Percentiles rank a stretch among this genome's conserved stretches.
These are phyloP conservation scores for Botrytis byssoidea DNA, from an alignment of 2,329 filamentous ascomycete species.

Conservation along the genomic window DNA sequence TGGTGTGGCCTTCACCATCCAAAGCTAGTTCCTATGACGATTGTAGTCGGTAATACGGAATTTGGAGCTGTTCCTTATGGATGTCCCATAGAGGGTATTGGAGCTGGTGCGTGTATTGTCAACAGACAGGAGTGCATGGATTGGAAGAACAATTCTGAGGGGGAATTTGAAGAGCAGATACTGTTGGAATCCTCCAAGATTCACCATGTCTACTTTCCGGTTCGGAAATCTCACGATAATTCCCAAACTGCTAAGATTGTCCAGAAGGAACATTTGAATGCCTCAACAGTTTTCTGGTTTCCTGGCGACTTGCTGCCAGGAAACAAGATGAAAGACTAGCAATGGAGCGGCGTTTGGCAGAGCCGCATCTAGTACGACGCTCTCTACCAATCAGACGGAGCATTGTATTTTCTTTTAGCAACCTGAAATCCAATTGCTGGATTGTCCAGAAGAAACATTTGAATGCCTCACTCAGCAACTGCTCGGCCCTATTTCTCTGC, in stretches of 20 bases:
- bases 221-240: background rate
- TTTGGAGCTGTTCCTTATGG: background rate
- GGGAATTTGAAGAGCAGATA: background rate
- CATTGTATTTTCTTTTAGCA: background rate
- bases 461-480: too few relatives aligned
- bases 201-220: background rate
- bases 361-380: too few relatives aligned
- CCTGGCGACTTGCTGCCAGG: background rate
- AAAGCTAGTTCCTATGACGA: background rate
- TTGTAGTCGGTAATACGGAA: background rate
- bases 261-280: background rate
- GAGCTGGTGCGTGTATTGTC: background rate
- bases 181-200: background rate
- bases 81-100: background rate
- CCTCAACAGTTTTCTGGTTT: background rate
- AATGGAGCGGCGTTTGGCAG: background rate
- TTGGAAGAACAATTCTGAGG: background rate
- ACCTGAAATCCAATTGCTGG: background rate
- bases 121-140: background rate
- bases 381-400: background rate
- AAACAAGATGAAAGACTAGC: background rate
- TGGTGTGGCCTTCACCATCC: background rate
- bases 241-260: background rate
- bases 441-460: background rate
- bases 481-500: too few relatives aligned